A percentile compares a stretch with the other conserved stretches of the same genome.
phyloP scores from a whole-genome alignment of 2,329 filamentous ascomycete species.

The Macroventuria anomochaeta region DNA sequence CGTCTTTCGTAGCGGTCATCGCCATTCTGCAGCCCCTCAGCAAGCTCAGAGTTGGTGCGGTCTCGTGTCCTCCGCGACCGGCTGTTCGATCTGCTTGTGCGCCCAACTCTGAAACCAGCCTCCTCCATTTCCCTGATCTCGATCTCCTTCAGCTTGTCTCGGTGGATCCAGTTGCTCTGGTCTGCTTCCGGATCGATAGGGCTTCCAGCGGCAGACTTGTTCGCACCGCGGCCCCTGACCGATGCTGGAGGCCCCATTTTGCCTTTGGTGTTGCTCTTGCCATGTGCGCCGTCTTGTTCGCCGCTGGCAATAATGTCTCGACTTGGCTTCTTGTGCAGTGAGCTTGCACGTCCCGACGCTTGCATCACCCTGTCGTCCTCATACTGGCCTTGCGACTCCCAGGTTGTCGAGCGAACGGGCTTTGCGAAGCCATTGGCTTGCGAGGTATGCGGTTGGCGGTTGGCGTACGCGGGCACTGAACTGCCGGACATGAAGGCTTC shows the following conservation, averaged over 20 bases:
- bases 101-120: constrained; percentile 70
- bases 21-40: constrained; percentile 29
- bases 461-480: constrained; percentile 33
- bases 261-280: constrained; percentile 39
- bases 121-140: constrained; percentile 82
- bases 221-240: constrained; percentile 26
- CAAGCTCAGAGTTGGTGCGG: constrained; percentile 43
- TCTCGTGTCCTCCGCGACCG: constrained; percentile 44
- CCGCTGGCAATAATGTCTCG: constrained; percentile 52
- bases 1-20: constrained; percentile 42
- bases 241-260: constrained; percentile 20
- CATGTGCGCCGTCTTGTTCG: constrained; percentile 56
- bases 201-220: constrained; percentile 32
- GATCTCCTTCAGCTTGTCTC: constrained; percentile 82
- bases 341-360: constrained; percentile 44
- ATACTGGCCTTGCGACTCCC: constrained; percentile 40
- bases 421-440: constrained; percentile 46
- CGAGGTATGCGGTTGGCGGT: constrained; percentile 43
- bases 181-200: constrained; percentile 51
- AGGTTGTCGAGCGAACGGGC: constrained; percentile 38
- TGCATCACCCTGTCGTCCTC: constrained; percentile 37
- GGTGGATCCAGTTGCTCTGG: constrained; percentile 81
- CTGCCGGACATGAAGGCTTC: constrained; percentile 48
- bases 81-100: constrained; percentile 48
- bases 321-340: constrained; percentile 49